These are phyloP conservation scores for Trametes elegans DNA, from an alignment of 768 basidiomycete species.

Conservation along the genomic window DNA sequence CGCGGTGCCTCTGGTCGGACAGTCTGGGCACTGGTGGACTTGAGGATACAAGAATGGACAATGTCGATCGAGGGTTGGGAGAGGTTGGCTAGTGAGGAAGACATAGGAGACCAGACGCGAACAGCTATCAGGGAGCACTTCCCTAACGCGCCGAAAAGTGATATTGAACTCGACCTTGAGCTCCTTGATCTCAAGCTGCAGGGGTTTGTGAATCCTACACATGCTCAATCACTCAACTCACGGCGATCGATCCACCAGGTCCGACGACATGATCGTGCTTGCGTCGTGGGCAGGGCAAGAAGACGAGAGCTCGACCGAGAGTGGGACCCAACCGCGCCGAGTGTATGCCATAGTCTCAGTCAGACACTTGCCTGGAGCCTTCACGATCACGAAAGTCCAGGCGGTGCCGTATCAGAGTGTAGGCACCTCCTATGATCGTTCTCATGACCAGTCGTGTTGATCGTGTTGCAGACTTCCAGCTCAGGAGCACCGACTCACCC, in stretches of 20 bases:
- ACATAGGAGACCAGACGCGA: constrained; percentile 49
- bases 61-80: constrained; percentile 70
- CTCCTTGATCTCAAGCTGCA: constrained; percentile 67
- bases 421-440: constrained; percentile 27
- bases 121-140: constrained; percentile 46
- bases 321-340: constrained; percentile 47
- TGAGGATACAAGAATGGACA: constrained; percentile 68
- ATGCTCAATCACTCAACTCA: background rate
- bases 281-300: constrained; percentile 67
- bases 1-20: constrained; percentile 47
- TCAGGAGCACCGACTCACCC: constrained; percentile 74
- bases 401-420: constrained; percentile 79
- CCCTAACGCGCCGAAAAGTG: constrained; percentile 35
- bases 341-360: constrained; percentile 64
- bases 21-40: constrained; percentile 69
- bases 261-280: constrained; percentile 56
- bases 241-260: constrained; percentile 31
- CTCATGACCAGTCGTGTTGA: background rate
- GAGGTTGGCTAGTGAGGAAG: constrained; percentile 54
- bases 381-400: constrained; percentile 48
- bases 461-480: constrained; percentile 49
- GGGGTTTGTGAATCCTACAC: constrained; percentile 38
- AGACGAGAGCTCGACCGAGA: constrained; percentile 38
- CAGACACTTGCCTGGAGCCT: constrained; percentile 38
- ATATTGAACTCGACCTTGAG: constrained; percentile 64